Evolutionary conservation across 768 basidiomycete species (phyloP), one percentile per base, ranked within the genome.

Genomic region (Hericium alpestre): DNA sequence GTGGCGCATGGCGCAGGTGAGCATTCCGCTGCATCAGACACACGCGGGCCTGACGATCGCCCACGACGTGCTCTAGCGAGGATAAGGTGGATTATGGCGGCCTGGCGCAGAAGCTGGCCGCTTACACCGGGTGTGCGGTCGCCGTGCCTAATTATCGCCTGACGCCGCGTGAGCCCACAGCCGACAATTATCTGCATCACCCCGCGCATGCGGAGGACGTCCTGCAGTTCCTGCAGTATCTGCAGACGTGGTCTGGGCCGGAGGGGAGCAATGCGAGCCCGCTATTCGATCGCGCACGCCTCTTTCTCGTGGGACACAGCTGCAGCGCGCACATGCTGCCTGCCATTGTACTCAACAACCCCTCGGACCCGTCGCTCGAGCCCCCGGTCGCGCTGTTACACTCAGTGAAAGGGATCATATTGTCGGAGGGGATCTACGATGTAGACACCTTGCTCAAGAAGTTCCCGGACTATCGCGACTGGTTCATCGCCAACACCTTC

Each of bases 1-100:
- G 90, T 32, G 90, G 90, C 38, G 90, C 90, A 22, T 93, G 90
- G 90, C 74, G 81, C 64, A 68, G 81, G 89, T 89, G 65, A 74
- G 85, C 65, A 52, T 2, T 56, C 53, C 59, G 51, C 40, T 37
- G 16, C 56, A 54, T 52, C 58, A 9, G 9, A 10, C 5, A 10
- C 9, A 32, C 8, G 6, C 32, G 11, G 40, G 37, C 58, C 51
- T 27, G 23, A 46, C 22, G 27, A 49, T 56, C 48, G 37, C n/a
- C 38, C 39, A 58, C 16, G 56, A 59, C 51, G 49, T 56, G 58
- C 46, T 58, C 20, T 67, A 90, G 87, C 48, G 88, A 87, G 62
- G 87, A 90, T 72, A 92, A 92, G 71, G 65, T 67, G 3, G 75
- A 84, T 59, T 77, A 88, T 65, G 67, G 68, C 4, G 57, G 50